phyloP scores from a whole-genome alignment of 2,329 filamentous ascomycete genomes.

The Talaromyces rugulosus region DNA sequence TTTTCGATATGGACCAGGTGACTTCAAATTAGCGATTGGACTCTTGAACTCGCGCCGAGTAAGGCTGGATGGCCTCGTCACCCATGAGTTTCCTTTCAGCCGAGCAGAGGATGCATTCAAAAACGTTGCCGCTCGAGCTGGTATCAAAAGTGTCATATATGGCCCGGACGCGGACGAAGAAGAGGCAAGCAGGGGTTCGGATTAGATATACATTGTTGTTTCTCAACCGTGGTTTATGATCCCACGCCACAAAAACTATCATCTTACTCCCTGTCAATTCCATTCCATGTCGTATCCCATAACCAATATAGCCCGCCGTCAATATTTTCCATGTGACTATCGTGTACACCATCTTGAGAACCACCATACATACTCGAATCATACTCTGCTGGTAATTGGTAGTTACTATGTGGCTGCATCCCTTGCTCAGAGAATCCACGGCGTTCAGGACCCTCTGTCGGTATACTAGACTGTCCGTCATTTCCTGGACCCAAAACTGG shows the following conservation, averaged over 20 bases:
- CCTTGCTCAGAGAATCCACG: no score
- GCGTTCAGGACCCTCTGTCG: no score
- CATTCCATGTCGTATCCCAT: constrained; percentile 27
- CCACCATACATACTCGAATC: no score
- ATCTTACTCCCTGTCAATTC: not conserved
- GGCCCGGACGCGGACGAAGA: not conserved
- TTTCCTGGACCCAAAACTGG: not conserved
- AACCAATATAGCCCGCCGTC: constrained; percentile 27
- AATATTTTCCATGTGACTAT: not conserved
- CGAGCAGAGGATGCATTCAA: not conserved
- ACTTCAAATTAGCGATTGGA: constrained; percentile 75
- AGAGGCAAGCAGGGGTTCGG: not conserved
- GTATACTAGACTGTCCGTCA: not conserved
- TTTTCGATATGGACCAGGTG: constrained; percentile 80
- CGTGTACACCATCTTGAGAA: no score
- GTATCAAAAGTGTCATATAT: not conserved
- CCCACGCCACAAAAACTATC: no score
- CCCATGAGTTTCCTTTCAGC: not conserved
- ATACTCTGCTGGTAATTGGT: no score
- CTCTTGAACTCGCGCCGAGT: constrained; percentile 36
- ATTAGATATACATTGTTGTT: no score
- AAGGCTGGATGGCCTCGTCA: not conserved
- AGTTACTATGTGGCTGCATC: no score
- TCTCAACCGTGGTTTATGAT: no score
- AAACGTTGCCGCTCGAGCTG: not conserved